Conservation (phyloP, 345 rosid genomes). For the Moringa oleifera region DNA sequence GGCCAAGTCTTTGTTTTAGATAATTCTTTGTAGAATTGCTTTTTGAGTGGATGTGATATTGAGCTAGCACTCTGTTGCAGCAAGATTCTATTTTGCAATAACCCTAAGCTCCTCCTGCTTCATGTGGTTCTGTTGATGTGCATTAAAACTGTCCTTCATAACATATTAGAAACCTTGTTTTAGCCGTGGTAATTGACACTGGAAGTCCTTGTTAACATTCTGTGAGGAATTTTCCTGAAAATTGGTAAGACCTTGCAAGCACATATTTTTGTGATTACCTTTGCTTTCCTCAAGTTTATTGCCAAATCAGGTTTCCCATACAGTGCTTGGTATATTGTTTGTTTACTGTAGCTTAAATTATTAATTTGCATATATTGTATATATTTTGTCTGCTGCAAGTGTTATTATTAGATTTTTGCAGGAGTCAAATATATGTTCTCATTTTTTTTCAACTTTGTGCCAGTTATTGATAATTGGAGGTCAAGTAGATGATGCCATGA, state of each 20-base stretch:
- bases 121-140: not conserved
- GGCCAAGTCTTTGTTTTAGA: too few species aligned
- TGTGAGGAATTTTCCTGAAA: not conserved
- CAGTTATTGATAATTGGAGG: constrained; percentile 78
- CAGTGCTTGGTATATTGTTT: not conserved
- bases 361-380: too few species aligned
- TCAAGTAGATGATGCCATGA: constrained; percentile 52
- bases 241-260: not conserved
- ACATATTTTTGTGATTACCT: not conserved
- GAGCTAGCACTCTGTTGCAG: too few species aligned
- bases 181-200: not conserved
- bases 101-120: not conserved
- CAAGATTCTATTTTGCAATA: not conserved
- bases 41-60: too few species aligned
- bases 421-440: not conserved
- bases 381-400: not conserved
- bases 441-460: constrained; percentile 6
- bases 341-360: not conserved
- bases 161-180: not conserved
- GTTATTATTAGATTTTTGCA: not conserved
- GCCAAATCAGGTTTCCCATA: not conserved
- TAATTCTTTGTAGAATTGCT: too few species aligned
- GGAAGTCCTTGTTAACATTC: not conserved
- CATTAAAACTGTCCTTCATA: too few species aligned
- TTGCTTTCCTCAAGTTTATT: not conserved